phyloP scores from a whole-genome alignment of 169 alveolate species.

The Plasmodium vivax region DNA sequence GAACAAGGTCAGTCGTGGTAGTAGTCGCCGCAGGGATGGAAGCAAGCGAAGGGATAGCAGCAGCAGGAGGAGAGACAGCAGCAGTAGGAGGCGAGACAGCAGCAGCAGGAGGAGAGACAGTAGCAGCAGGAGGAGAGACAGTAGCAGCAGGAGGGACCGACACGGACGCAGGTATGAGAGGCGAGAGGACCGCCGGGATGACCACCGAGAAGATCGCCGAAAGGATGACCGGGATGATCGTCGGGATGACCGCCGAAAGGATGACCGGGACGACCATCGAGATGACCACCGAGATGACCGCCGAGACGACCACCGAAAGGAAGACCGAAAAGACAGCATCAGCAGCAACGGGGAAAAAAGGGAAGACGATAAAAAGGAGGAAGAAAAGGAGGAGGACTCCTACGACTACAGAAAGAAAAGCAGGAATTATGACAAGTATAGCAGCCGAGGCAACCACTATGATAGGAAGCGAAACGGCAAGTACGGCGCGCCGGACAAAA shows the following conservation, averaged over 20 bases:
- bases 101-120: slow-evolving; percentile 1
- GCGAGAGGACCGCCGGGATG: slow-evolving; percentile 21
- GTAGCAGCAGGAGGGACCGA: slow-evolving; percentile 24
- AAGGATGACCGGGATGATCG: not conserved
- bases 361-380: slow-evolving; percentile 15
- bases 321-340: slow-evolving; percentile 5
- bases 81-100: slow-evolving; percentile 10
- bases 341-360: not conserved
- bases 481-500: slow-evolving; percentile 26
- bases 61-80: slow-evolving; percentile 13
- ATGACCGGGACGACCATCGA: not conserved
- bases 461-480: slow-evolving; percentile 51
- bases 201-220: not conserved
- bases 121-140: too few relatives aligned
- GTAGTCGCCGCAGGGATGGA: slow-evolving; percentile 41
- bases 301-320: not conserved
- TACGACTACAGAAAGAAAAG: slow-evolving; percentile 18
- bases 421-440: slow-evolving; percentile 4
- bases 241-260: not conserved
- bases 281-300: not conserved
- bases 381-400: slow-evolving; percentile 23
- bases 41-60: slow-evolving; percentile 21
- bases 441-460: slow-evolving; percentile 32
- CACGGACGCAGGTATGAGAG: slow-evolving; percentile 11
- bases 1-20: slow-evolving; percentile 25